phyloP scores from a whole-genome alignment of 345 rosid species.

The Hirschfeldia incana region DNA sequence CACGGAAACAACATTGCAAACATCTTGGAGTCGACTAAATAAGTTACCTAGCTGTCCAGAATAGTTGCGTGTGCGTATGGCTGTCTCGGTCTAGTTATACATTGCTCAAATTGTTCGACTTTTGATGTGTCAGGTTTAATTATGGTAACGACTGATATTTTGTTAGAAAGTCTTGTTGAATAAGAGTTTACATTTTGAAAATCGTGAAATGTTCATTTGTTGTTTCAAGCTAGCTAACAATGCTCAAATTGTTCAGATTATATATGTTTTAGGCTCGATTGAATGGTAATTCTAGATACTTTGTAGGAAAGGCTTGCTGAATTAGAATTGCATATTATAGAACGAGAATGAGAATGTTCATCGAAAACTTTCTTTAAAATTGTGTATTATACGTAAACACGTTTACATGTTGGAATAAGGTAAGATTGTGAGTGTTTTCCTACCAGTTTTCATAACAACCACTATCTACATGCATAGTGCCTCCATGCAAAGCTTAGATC shows the following conservation, averaged over 20 bases:
- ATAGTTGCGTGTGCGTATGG: neutral
- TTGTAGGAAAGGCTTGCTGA: neutral
- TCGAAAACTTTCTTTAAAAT: neutral
- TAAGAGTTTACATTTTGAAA: neutral
- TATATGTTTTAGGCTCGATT: neutral
- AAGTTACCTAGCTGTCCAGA: neutral
- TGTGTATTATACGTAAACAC: neutral
- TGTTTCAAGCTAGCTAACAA: neutral
- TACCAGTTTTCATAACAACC: too few species aligned
- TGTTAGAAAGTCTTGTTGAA: neutral
- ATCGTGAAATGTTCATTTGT: neutral
- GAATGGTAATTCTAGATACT: neutral
- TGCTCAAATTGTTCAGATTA: neutral
- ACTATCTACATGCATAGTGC: too few species aligned
- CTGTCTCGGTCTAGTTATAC: neutral
- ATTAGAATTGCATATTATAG: neutral
- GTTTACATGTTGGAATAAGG: neutral
- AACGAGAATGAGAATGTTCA: neutral
- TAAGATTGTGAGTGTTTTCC: too few species aligned
- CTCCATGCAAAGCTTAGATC: too few species aligned
- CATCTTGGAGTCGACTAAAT: neutral
- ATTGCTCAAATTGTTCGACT: neutral
- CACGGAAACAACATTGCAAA: conserved; percentile 8
- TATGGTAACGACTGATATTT: neutral
- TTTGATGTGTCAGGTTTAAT: neutral